Conservation (phyloP, 225 moss, liverwort and hornwort species). For the Anthoceros angustus region DNA sequence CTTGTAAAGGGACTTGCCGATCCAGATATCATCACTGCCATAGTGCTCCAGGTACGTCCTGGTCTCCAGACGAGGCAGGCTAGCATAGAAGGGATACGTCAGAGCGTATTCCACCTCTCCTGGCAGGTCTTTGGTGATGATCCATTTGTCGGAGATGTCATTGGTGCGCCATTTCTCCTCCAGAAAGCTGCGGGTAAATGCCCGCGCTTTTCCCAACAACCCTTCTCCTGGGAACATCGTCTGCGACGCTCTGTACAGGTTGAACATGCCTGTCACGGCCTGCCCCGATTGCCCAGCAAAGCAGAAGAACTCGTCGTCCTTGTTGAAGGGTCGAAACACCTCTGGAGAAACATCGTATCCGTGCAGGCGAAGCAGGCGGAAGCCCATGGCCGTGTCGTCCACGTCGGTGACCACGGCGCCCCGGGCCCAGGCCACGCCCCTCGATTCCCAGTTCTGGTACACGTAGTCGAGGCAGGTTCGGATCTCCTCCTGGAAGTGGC, state of each 20-base stretch:
- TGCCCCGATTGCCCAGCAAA: slow-evolving; percentile 3
- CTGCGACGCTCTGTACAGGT: slow-evolving; percentile 6
- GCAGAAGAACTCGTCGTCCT: slow-evolving; percentile 3
- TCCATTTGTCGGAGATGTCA: not conserved
- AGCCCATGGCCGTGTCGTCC: slow-evolving; percentile 7
- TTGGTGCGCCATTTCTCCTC: not conserved
- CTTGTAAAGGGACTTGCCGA: slow-evolving; percentile 19
- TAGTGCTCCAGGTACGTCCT: slow-evolving; percentile 14
- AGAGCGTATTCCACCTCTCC: slow-evolving; percentile 12
- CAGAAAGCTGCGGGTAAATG: not conserved
- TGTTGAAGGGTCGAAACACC: not conserved
- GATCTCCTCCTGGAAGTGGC: slow-evolving; percentile 47
- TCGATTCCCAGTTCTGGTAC: slow-evolving; percentile 1
- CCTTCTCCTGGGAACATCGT: slow-evolving; percentile 4
- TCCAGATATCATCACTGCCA: slow-evolving; percentile 17
- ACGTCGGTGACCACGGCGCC: not conserved
- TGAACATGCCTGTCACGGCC: slow-evolving; percentile 3
- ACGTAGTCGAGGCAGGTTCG: slow-evolving; percentile 1
- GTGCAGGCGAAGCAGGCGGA: slow-evolving; percentile 6
- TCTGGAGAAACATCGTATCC: slow-evolving; percentile 6
- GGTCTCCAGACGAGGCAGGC: slow-evolving; percentile 10
- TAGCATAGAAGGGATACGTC: slow-evolving; percentile 11
- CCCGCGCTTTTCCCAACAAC: not conserved
- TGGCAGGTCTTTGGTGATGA: not conserved
- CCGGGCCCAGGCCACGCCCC: not conserved